phyloP scores from a whole-genome alignment of 192 early-diverging fungal species.

The Backusella mclennaniae region DNA sequence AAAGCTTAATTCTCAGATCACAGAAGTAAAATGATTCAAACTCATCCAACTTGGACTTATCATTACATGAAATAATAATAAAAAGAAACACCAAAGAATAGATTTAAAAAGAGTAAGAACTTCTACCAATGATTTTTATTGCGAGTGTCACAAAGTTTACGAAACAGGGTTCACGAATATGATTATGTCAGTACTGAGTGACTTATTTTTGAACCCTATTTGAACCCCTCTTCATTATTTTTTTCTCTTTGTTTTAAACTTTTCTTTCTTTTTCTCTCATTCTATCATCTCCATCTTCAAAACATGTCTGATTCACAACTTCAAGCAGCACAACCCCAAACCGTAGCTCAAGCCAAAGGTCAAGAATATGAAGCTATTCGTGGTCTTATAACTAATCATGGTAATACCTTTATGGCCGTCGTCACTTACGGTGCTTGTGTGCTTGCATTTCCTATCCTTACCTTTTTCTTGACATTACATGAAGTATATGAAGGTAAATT shows the following conservation, averaged over 20 bases:
- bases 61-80: neutral
- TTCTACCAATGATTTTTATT: neutral
- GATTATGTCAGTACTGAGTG: constrained; percentile 1
- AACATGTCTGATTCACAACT: neutral
- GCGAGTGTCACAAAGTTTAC: neutral
- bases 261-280: neutral
- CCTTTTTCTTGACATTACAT: constrained; percentile 41
- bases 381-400: neutral
- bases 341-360: neutral
- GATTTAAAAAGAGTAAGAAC: neutral
- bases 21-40: neutral
- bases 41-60: neutral
- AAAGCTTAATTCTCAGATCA: neutral
- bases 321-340: neutral
- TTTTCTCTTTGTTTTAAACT: neutral
- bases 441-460: constrained; percentile 40
- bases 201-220: neutral
- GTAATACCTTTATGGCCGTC: neutral
- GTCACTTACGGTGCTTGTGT: constrained; percentile 40
- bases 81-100: neutral
- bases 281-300: neutral
- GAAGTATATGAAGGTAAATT: constrained; percentile 42
- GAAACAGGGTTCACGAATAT: neutral
- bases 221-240: constrained; percentile 2
- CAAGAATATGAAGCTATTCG: neutral